Evolutionary conservation across 352 stramenopile species (phyloP), one percentile per base, ranked within the genome.

Genomic region (Pythium monospermum): DNA sequence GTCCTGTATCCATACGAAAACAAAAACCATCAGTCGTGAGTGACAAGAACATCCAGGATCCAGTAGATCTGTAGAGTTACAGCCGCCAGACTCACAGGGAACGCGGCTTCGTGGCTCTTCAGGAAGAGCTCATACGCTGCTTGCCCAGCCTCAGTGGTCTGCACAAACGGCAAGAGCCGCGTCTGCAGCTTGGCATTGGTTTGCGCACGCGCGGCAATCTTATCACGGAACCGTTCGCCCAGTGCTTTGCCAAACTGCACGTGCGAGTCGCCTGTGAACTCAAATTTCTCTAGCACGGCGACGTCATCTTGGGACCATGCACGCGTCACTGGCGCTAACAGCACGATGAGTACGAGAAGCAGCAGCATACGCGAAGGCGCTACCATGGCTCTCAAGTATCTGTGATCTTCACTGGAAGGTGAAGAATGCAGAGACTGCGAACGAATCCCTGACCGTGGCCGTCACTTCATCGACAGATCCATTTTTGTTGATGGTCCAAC

Each of bases 211-310:
- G 61, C 54, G 21, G 51, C 61, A 53, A 87, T 90, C 57, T 76
- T 73, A 41, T 56, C 61, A 11, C 51, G 36, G 46, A 88, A 90
- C 18, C 59, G 57, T 46, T 68, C 31, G 35, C 79, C 79, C 40
- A 90, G 39, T 21, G 65, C 52, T 11, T 56, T 39, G 1, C 79
- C 79, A 52, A 90, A 88, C 21, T 76, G 74, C 19, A 57, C 72
- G 64, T 90, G 79, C 21, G 79, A 90, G 13, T 69, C 57, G n/a
- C 76, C 72, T 21, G 58, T 51, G 52, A 73, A 90, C 27, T 75
- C 51, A 35, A 90, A 85, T 8, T 66, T 45, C 23, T 81, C 61
- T 6, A 84, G 60, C 23, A 58, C 65, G 15, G 49, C 33, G 16
- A 54, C 49, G 38, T 60, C 44, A 6, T 57, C 33, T 16, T 22